Evolutionary conservation across 805 yeast species (phyloP), one percentile per base, ranked within the genome.

Genomic region (Candida silvicultrix): DNA sequence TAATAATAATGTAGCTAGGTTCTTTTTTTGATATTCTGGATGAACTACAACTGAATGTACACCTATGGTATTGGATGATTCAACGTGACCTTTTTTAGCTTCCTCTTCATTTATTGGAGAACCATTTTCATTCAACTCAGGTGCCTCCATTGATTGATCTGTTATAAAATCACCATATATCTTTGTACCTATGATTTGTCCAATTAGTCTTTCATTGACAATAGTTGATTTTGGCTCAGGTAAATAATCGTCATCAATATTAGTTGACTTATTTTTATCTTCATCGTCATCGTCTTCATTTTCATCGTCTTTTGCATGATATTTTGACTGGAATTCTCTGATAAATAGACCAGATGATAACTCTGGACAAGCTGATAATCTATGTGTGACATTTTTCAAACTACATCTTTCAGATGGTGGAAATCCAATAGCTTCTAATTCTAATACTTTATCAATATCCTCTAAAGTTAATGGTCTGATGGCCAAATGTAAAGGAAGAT

Each of bases 321-420:
- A 28, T 35, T 42, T 53, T 55, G 42, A 51, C 53, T 28, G 51
- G 64, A 84, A 85, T 46, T 79, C 79, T 59, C 96, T 74, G 43
- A 89, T 72, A 59, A 92, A 94, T 46, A 94, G 72, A 2, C 98
- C 98, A 6, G 90, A 80, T 53, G 94, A 81, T 47, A 92, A 75
- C 63, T 92, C 99, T 10, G 98, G 98, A 62, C 97, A 90, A 4
- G 70, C 80, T 1, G 74, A 74, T 51, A 92, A 71, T 55, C 97
- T 75, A 69, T 87, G 92, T 52, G 67, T 68, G 45, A 80, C 64
- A 52, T 77, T 81, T 43, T 81, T 88, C n/a, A 58, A 59, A 12
- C 86, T 62, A 39, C 87, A 83, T 47, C 95, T 73, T 67, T 89
- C 95, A 14, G 65, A 60, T 32, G 77, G 80, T 2, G 85, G 80